Percentiles rank a stretch among this genome's conserved stretches.
Evolutionary conservation across 164 flowering plant species (phyloP).

Genomic region (Protea cynaroides): DNA sequence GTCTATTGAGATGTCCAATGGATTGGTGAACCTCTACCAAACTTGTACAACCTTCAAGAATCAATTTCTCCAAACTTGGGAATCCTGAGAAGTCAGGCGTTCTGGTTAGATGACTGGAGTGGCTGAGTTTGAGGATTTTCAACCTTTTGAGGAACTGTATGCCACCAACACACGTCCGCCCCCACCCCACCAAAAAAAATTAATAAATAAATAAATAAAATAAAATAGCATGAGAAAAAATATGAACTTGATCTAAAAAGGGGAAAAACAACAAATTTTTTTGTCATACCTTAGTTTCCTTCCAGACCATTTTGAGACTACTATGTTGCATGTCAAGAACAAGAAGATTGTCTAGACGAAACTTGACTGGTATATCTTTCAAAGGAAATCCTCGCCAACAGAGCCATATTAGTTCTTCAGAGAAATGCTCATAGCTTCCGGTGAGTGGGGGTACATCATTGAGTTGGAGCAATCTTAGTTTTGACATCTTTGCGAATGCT

Average conservation of each 20-base stretch:
- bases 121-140: neutral
- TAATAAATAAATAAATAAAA: no score
- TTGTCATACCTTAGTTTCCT: neutral
- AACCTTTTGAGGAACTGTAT: neutral
- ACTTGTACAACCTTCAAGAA: neutral
- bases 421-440: neutral
- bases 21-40: constrained; percentile 3
- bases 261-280: no score
- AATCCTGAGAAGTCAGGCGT: neutral
- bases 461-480: constrained; percentile 7
- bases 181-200: no score
- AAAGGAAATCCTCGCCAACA: neutral
- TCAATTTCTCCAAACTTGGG: neutral
- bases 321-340: neutral
- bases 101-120: neutral
- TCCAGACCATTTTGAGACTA: neutral
- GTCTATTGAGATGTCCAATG: constrained; percentile 3
- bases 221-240: neutral
- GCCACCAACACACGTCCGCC: no score
- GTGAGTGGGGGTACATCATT: neutral
- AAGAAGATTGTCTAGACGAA: neutral
- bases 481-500: constrained; percentile 7
- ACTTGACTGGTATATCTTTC: neutral
- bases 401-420: neutral
- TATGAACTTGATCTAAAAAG: no score